Evolutionary conservation across 2,329 filamentous ascomycete genomes (phyloP).

Genomic region (Xylariaceae sp.): DNA sequence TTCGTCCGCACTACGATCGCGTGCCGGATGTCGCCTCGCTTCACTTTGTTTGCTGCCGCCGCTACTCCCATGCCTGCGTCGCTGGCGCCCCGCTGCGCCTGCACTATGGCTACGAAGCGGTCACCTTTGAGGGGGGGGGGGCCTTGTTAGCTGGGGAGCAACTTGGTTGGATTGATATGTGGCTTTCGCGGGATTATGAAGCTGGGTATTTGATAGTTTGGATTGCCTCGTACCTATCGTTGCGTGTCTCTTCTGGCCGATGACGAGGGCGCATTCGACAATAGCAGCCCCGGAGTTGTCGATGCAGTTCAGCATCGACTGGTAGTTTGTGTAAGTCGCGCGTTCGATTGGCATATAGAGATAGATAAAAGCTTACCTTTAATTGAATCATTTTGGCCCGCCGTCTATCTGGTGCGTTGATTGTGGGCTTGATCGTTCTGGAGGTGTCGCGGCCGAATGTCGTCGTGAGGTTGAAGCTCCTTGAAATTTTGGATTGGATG

Average conservation of each 20-base stretch:
- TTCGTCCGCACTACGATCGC: constrained; percentile 89
- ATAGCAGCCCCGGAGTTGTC: constrained; percentile 98
- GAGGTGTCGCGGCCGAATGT: constrained; percentile 8
- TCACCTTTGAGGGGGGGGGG: constrained; percentile 61
- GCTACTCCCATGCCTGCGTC: constrained; percentile 68
- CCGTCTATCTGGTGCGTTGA: constrained; percentile 14
- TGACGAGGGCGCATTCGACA: constrained; percentile 90
- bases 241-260: constrained; percentile 84
- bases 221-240: constrained; percentile 69
- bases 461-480: neutral
- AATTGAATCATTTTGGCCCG: constrained; percentile 78
- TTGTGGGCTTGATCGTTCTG: constrained; percentile 2
- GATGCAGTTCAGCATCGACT: constrained; percentile 99
- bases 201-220: neutral
- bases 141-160: constrained; percentile 7
- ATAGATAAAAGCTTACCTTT: constrained; percentile 53
- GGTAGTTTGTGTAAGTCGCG: constrained; percentile 5
- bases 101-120: constrained; percentile 93
- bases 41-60: constrained; percentile 82
- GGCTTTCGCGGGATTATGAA: neutral
- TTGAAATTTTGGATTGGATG: constrained; percentile 22
- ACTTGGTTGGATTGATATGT: neutral
- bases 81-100: constrained; percentile 83
- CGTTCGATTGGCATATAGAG: neutral
- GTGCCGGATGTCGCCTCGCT: constrained; percentile 92